A percentile compares a stretch with the other conserved stretches of the same genome.
Evolutionary conservation across 306 rosid species (phyloP).

Genomic region (Argentina anserina): DNA sequence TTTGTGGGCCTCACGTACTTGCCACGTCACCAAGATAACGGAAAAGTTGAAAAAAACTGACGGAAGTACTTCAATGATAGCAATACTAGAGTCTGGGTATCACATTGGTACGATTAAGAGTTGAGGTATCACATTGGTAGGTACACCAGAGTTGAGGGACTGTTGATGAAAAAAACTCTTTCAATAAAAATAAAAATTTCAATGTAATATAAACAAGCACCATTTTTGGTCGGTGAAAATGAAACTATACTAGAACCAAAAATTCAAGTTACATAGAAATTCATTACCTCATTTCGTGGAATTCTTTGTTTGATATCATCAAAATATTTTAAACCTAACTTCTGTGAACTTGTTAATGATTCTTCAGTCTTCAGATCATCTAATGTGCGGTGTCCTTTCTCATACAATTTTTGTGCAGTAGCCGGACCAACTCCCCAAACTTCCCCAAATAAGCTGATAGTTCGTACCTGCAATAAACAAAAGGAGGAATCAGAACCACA

Average conservation of each 20-base stretch:
- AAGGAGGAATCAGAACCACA: conserved; percentile 9
- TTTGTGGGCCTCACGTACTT: too few species aligned
- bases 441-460: conserved; percentile 87
- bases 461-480: conserved; percentile 49
- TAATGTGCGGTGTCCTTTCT: conserved; percentile 75
- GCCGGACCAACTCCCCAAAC: conserved; percentile 98
- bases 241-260: neutral
- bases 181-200: conserved; percentile 15
- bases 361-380: conserved; percentile 69
- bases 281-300: conserved; percentile 72
- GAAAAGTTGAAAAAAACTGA: too few species aligned
- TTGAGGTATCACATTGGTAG: too few species aligned
- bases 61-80: too few species aligned
- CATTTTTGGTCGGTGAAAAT: conserved; percentile 1
- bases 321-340: conserved; percentile 83
- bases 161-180: too few species aligned
- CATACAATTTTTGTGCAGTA: conserved; percentile 79
- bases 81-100: too few species aligned
- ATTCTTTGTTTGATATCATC: conserved; percentile 79
- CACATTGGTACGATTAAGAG: too few species aligned
- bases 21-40: too few species aligned
- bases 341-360: conserved; percentile 72
- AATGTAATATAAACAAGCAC: conserved; percentile 23
- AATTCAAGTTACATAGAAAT: conserved; percentile 8
- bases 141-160: too few species aligned